Conservation (phyloP, 2,329 filamentous ascomycete genomes). For the Neocatenulostroma microsporum region DNA sequence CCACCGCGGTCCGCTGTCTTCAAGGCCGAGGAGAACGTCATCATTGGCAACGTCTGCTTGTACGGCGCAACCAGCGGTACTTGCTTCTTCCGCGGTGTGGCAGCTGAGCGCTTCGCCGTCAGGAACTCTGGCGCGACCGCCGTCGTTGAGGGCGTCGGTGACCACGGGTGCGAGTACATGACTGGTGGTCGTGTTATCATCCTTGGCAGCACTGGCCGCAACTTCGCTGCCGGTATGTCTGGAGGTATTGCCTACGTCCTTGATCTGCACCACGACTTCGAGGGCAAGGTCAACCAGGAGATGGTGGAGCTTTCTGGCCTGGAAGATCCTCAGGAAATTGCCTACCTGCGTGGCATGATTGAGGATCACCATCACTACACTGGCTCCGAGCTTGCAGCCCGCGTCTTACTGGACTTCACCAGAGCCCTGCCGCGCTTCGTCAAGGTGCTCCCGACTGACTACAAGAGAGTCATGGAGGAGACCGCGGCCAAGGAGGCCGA, state of each 20-base stretch:
- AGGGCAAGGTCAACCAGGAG: constrained; percentile 89
- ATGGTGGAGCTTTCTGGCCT: constrained; percentile 88
- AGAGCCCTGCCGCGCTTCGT: constrained; percentile 82
- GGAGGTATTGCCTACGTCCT: constrained; percentile 94
- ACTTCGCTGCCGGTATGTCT: constrained; percentile 98
- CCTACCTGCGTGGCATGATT: constrained; percentile 80
- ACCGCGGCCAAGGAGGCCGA: constrained; percentile 79
- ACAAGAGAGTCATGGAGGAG: constrained; percentile 85
- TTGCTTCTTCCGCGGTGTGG: constrained; percentile 94
- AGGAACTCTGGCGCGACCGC: constrained; percentile 92
- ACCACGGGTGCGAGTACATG: constrained; percentile 99
- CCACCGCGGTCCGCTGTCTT: constrained; percentile 83
- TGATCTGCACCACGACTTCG: constrained; percentile 82
- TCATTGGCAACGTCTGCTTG: constrained; percentile 89
- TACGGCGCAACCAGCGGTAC: constrained; percentile 88
- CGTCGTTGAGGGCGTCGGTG: constrained; percentile 93
- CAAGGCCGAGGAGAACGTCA: constrained; percentile 92
- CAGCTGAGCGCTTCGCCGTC: constrained; percentile 92
- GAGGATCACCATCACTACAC: constrained; percentile 98
- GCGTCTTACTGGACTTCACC: constrained; percentile 91
- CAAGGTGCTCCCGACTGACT: constrained; percentile 89
- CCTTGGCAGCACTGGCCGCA: constrained; percentile 82
- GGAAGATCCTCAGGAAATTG: constrained; percentile 80
- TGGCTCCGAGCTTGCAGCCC: constrained; percentile 86
- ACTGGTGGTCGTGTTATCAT: constrained; percentile 86